These are phyloP conservation scores for Ceratobasidium theobromae DNA, from an alignment of 1,284 basidiomycete species.

Conservation along the genomic window DNA sequence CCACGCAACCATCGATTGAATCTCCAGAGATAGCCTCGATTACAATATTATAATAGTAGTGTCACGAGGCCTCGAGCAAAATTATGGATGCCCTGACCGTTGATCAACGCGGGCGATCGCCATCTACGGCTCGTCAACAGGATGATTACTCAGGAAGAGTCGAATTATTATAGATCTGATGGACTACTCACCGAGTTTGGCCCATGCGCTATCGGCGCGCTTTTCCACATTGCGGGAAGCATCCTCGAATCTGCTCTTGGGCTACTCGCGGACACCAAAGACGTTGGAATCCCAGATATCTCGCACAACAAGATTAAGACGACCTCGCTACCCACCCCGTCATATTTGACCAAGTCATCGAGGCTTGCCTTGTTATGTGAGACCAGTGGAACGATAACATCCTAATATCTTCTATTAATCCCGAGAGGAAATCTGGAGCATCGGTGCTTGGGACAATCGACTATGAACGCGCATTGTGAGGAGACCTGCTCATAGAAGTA, in stretches of 20 bases:
- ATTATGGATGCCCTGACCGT: not conserved
- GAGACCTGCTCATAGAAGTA: conserved; percentile 15
- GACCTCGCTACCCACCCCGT: not conserved
- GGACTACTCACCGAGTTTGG: conserved; percentile 19
- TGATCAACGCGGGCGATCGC: conserved; percentile 1
- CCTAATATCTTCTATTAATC: conserved; percentile 5
- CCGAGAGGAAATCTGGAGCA: not conserved
- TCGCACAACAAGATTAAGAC: conserved; percentile 10
- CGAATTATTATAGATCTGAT: conserved; percentile 7
- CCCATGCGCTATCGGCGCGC: conserved; percentile 17
- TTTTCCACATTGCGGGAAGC: conserved; percentile 24
- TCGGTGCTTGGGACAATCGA: conserved; percentile 20
- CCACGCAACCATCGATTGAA: conserved; percentile 19
- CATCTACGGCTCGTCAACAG: not conserved
- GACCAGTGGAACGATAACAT: conserved; percentile 27
- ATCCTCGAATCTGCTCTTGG: not conserved
- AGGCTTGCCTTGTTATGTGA: conserved; percentile 11
- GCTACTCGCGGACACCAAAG: conserved; percentile 2
- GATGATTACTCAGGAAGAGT: conserved; percentile 7
- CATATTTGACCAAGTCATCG: conserved; percentile 20
- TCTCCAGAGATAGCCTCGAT: conserved; percentile 11
- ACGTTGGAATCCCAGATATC: conserved; percentile 1
- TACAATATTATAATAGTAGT: no score
- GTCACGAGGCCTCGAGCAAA: not conserved
- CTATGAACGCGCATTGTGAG: conserved; percentile 26